A percentile compares a stretch with the other conserved stretches of the same genome.
Evolutionary conservation across 768 basidiomycete species (phyloP).

Genomic region (Kwoniella sp.): DNA sequence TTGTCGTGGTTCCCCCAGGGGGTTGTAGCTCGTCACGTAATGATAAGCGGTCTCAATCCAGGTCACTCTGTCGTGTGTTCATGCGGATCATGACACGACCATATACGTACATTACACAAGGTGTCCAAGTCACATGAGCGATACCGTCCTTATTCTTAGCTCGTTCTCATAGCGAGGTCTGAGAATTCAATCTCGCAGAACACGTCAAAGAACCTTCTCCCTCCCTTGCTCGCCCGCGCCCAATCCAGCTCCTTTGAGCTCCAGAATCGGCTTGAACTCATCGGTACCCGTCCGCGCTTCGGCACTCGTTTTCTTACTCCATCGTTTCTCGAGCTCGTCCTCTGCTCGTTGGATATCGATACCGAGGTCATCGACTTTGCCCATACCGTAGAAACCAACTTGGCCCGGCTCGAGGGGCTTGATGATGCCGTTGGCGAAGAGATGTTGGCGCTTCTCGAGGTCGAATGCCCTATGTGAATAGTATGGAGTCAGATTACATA

Average conservation of each 20-base stretch:
- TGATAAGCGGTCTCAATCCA: too few relatives aligned
- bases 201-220: slow-evolving; percentile 27
- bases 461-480: slow-evolving; percentile 54
- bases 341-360: slow-evolving; percentile 46
- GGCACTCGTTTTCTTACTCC: slow-evolving; percentile 15
- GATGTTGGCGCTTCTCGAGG: slow-evolving; percentile 59
- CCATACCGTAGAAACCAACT: slow-evolving; percentile 48
- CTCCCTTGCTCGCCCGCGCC: slow-evolving; percentile 22
- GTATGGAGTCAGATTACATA: too few relatives aligned
- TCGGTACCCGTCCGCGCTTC: background rate
- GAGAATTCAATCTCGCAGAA: too few relatives aligned
- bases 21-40: too few relatives aligned
- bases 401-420: slow-evolving; percentile 50
- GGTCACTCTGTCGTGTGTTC: too few relatives aligned
- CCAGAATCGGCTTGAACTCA: slow-evolving; percentile 6
- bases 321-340: slow-evolving; percentile 41
- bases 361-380: slow-evolving; percentile 29
- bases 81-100: too few relatives aligned
- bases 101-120: too few relatives aligned
- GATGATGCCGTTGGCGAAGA: slow-evolving; percentile 55
- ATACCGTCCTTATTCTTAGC: too few relatives aligned
- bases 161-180: too few relatives aligned
- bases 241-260: slow-evolving; percentile 29
- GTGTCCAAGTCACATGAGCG: too few relatives aligned
- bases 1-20: too few relatives aligned